Conservation (phyloP, 345 rosid genomes). For the Linum tenue region DNA sequence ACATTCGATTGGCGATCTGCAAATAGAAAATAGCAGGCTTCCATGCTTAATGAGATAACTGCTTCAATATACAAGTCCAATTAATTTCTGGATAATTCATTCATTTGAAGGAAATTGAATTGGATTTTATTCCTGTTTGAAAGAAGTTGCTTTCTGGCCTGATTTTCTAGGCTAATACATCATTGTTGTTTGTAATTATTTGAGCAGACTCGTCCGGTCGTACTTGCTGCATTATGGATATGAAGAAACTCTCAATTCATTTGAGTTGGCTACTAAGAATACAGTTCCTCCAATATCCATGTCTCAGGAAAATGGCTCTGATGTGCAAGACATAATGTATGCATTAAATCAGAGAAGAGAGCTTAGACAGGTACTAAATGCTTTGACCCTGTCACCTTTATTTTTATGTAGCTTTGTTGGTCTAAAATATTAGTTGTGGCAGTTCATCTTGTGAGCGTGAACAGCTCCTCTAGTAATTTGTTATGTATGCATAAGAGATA, state of each 20-base stretch:
- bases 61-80: too few species aligned
- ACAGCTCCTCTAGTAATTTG: too few species aligned
- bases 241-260: conserved; percentile 78
- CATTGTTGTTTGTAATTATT: conserved; percentile 9
- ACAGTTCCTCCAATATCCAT: conserved; percentile 54
- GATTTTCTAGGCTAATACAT: neutral
- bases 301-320: conserved; percentile 54
- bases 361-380: conserved; percentile 63
- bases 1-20: too few species aligned
- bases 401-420: neutral
- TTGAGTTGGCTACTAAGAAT: conserved; percentile 68
- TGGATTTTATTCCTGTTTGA: neutral
- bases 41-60: too few species aligned
- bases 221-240: conserved; percentile 89
- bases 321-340: conserved; percentile 49
- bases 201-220: conserved; percentile 71
- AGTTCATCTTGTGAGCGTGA: too few species aligned
- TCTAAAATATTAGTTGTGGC: neutral
- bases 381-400: neutral
- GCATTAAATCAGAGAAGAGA: conserved; percentile 65
- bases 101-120: neutral
- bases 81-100: too few species aligned
- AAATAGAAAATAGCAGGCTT: too few species aligned
- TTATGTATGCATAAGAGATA: too few species aligned
- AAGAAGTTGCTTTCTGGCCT: neutral